Evolutionary conservation across 495 filamentous ascomycete genomes (phyloP).

Genomic region (Staphylotrichum tortipilum): DNA sequence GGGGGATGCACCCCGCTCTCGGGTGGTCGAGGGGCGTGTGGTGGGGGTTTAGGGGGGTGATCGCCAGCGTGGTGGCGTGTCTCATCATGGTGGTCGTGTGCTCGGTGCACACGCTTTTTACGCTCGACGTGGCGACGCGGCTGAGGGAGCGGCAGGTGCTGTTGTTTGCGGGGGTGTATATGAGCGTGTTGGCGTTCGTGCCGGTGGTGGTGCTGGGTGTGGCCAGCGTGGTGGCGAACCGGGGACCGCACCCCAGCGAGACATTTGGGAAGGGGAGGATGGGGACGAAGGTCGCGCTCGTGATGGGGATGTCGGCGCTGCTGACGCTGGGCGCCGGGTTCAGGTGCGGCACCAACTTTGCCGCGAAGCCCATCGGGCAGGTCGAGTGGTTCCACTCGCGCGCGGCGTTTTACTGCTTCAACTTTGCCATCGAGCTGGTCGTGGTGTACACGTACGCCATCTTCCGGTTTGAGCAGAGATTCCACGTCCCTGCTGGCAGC

Average conservation of each 20-base stretch:
- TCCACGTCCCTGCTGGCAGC: conserved; percentile 54
- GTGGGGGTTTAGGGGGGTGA: conserved; percentile 44
- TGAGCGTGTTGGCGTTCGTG: conserved; percentile 61
- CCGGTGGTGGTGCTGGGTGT: conserved; percentile 52
- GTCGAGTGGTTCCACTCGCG: conserved; percentile 62
- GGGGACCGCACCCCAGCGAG: conserved; percentile 34
- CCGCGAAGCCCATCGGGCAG: conserved; percentile 41
- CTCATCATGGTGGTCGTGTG: conserved; percentile 63
- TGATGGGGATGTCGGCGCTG: conserved; percentile 45
- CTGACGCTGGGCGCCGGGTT: conserved; percentile 65
- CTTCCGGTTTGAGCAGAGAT: conserved; percentile 61
- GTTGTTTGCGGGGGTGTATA: conserved; percentile 58
- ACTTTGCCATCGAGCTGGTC: conserved; percentile 62
- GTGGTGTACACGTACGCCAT: conserved; percentile 58
- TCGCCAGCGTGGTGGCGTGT: conserved; percentile 48
- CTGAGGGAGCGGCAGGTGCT: conserved; percentile 53
- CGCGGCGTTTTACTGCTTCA: conserved; percentile 71
- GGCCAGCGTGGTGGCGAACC: conserved; percentile 41
- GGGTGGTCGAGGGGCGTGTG: conserved; percentile 52
- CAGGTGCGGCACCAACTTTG: conserved; percentile 51
- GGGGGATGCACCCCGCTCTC: conserved; percentile 56
- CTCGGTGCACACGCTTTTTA: conserved; percentile 57
- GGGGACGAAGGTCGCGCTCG: conserved; percentile 54
- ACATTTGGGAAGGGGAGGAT: conserved; percentile 64
- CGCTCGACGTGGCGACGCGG: conserved; percentile 41